phyloP scores from a whole-genome alignment of 495 filamentous ascomycete genomes.

The Cercophora scortea region DNA sequence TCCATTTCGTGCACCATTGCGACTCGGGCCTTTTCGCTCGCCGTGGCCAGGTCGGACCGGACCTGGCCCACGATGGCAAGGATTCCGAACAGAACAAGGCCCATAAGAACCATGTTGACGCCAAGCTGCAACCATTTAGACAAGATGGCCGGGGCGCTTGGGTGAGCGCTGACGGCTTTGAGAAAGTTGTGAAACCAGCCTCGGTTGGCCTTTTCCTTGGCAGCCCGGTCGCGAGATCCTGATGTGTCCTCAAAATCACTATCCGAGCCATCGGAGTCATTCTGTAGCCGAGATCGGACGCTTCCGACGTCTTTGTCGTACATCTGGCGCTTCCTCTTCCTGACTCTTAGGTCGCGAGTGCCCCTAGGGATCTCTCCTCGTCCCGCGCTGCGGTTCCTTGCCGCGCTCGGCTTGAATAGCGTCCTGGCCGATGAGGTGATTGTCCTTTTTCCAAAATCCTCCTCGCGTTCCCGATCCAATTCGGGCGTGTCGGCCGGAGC shows the following conservation, averaged over 20 bases:
- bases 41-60: constrained; percentile 64
- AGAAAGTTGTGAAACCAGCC: constrained; percentile 50
- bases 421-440: constrained; percentile 30
- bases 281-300: constrained; percentile 28
- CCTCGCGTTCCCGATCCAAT: constrained; percentile 20
- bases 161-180: constrained; percentile 65
- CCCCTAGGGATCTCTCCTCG: constrained; percentile 32
- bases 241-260: constrained; percentile 21
- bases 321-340: constrained; percentile 37
- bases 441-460: constrained; percentile 27
- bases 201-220: constrained; percentile 4
- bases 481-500: constrained; percentile 39
- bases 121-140: constrained; percentile 77
- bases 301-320: constrained; percentile 37
- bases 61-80: constrained; percentile 64
- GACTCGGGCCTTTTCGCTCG: constrained; percentile 52
- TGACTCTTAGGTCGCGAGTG: constrained; percentile 28
- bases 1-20: constrained; percentile 66
- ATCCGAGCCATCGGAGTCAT: constrained; percentile 54
- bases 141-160: constrained; percentile 75
- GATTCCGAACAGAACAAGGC: constrained; percentile 59
- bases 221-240: constrained; percentile 22
- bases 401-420: constrained; percentile 31
- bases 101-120: constrained; percentile 68
- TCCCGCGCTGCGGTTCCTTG: constrained; percentile 38